A percentile compares a stretch with the other conserved stretches of the same genome.
These are phyloP conservation scores for Taphrina pruni DNA, from an alignment of 1,139 yeast species.

Conservation along the genomic window DNA sequence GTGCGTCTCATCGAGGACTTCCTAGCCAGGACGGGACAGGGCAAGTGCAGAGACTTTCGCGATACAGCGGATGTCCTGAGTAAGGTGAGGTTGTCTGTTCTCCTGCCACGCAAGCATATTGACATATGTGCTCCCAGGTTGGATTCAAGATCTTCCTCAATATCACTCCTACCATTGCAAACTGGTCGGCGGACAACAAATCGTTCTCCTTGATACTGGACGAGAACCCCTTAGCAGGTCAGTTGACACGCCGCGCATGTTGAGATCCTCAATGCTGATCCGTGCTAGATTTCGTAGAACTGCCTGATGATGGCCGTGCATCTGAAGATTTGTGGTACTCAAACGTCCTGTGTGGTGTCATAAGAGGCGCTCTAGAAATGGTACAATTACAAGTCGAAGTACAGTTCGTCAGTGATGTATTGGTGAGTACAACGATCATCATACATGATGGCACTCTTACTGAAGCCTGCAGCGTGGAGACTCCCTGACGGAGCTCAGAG, in stretches of 20 bases:
- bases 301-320: conserved; percentile 78
- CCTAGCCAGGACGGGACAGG: conserved; percentile 81
- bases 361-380: conserved; percentile 93
- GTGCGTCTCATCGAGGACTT: conserved; percentile 90
- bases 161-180: conserved; percentile 73
- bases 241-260: background rate
- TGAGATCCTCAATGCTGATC: background rate
- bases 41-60: conserved; percentile 76
- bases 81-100: conserved; percentile 52
- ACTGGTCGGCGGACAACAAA: conserved; percentile 79
- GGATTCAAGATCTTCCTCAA: conserved; percentile 91
- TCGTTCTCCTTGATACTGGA: conserved; percentile 73
- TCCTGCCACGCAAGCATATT: too few relatives aligned
- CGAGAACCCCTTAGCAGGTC: conserved; percentile 79
- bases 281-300: conserved; percentile 77
- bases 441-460: background rate
- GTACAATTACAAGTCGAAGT: conserved; percentile 92
- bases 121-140: conserved; percentile 51
- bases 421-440: conserved; percentile 51
- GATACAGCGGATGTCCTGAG: conserved; percentile 88
- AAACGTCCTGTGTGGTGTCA: conserved; percentile 84
- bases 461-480: conserved; percentile 64
- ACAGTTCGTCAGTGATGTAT: conserved; percentile 74
- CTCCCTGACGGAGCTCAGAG: conserved; percentile 75
- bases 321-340: conserved; percentile 86